Conservation (phyloP, 2,329 filamentous ascomycete species). For the Colletotrichum sp. region DNA sequence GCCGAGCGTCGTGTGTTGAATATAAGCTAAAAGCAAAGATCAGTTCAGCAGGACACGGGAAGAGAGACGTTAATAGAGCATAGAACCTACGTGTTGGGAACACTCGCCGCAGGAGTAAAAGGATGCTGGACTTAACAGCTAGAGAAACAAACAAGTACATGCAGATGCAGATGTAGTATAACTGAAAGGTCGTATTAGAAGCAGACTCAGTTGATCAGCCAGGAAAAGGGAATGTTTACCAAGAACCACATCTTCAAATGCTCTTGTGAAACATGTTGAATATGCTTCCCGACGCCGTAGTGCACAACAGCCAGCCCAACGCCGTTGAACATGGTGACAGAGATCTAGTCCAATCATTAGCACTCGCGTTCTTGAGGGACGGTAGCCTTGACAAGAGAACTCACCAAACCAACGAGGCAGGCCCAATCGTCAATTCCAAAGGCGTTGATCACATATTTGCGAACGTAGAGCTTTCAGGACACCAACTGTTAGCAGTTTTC, state of each 20-base stretch:
- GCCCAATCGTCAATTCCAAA: background rate
- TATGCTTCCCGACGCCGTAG: background rate
- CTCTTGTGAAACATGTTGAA: background rate
- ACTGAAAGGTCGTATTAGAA: background rate
- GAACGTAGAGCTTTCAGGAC: background rate
- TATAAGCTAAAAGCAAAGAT: background rate
- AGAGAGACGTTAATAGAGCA: background rate
- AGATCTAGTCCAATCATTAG: background rate
- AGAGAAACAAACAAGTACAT: background rate
- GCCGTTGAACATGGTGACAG: background rate
- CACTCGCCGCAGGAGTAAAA: background rate
- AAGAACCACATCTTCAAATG: background rate
- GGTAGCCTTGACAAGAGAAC: background rate
- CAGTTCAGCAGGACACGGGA: background rate
- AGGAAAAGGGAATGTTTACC: background rate
- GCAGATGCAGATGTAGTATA: background rate
- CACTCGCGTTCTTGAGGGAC: background rate
- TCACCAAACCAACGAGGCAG: background rate
- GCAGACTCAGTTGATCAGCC: background rate
- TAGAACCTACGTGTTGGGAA: background rate
- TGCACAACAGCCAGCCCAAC: background rate
- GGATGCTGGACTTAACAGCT: background rate
- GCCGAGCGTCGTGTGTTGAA: background rate
- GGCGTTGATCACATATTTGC: background rate
- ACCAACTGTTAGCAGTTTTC: background rate